phyloP scores from a whole-genome alignment of 805 yeast species.

The Blastobotrys peoriensis region DNA sequence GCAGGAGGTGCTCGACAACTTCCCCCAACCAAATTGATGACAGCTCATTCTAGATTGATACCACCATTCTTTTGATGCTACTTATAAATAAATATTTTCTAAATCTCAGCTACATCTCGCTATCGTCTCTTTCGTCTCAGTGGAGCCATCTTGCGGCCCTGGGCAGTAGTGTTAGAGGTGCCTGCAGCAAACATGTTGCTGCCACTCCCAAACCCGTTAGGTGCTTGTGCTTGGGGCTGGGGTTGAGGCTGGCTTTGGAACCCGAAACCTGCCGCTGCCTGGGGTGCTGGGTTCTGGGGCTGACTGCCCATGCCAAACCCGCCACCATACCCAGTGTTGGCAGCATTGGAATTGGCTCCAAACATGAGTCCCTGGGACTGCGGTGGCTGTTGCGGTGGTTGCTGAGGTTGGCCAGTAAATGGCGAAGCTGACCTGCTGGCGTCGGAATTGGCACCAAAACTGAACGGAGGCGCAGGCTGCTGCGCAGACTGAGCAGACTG shows the following conservation, averaged over 20 bases:
- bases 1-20: background rate
- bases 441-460: background rate
- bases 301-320: background rate
- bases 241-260: background rate
- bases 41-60: too few species aligned
- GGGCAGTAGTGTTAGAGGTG: background rate
- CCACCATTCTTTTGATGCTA: too few species aligned
- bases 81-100: too few species aligned
- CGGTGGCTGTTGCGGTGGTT: background rate
- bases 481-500: background rate
- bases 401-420: background rate
- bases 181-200: background rate
- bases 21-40: background rate
- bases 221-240: too few species aligned
- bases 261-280: slow-evolving; percentile 3
- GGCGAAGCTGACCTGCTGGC: background rate
- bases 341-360: slow-evolving; percentile 1
- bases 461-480: background rate
- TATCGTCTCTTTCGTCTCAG: slow-evolving; percentile 4
- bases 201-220: background rate
- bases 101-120: too few species aligned
- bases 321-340: background rate
- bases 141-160: slow-evolving; percentile 4
- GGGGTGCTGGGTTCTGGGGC: background rate
- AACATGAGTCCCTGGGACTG: slow-evolving; percentile 1